Base-by-base conservation (phyloP, 257 asterid genomes). In the Solanum rostratum region DNA sequence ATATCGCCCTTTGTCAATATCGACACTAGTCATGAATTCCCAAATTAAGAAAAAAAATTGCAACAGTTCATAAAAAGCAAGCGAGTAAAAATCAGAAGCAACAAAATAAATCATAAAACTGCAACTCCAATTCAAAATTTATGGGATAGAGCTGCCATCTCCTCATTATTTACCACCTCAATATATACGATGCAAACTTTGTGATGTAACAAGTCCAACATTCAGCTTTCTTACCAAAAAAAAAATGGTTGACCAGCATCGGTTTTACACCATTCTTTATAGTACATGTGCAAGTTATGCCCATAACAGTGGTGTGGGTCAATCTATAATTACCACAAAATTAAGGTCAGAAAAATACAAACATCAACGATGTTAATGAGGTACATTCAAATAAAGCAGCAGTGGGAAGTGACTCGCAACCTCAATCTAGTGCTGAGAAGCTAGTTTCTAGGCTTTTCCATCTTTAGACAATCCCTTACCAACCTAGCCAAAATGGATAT, bases 301-400 rank as follows among this genome's bases (percentile, higher is more conserved):
- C 99, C 99, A 86, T 95, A 94, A 6, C 99, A 98, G 83, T 96
- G 99, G 88, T 98, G 91, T 15, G 98, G 98, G 79, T 96, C 99
- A 88, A 96, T 90, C 99, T 96, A 85, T 43, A 88, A 39, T 50
- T 15, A 30, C 53, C 54, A 79, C 22, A 57, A 73, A 87, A 74
- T 13, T 49, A 83, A 83, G 63, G 30, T 83, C 66, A 83, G 24
- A 37, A 27, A 46, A 43, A 43, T 27, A 20, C 50, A 65, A 63
- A 29, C 30, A 63, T 20, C 46, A 86, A 54, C 33, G 57, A 11
- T 33, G 84, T 15, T 84, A 49, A 24, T 63, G n/a, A 37, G 33
- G 53, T 62, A 65, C 52, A 37, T 20, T 50, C 69, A 16, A 70
- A 18, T 18, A 45, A 82, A 49, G 16, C 6, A 63, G 6, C 22